Conservation (phyloP, 345 rosid species). For the Hevea brasiliensis region DNA sequence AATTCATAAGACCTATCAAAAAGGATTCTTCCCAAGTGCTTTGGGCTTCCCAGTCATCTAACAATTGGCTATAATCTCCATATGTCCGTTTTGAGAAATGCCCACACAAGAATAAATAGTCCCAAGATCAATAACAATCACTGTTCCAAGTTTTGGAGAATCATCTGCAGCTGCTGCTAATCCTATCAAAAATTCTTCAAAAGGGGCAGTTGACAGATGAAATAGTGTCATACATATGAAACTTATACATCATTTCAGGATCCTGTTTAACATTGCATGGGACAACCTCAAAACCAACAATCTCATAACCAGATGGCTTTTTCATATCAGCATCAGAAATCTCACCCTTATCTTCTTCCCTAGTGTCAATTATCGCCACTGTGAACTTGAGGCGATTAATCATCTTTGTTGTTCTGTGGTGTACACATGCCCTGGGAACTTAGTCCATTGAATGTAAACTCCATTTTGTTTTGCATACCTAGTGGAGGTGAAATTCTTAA, state of each 20-base stretch:
- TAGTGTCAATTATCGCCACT: slow-evolving; percentile 75
- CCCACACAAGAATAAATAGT: too few species aligned
- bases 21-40: too few species aligned
- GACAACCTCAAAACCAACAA: slow-evolving; percentile 78
- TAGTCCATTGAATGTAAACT: slow-evolving; percentile 81
- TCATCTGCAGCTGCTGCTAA: too few species aligned
- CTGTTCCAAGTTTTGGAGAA: too few species aligned
- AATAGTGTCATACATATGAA: slow-evolving; percentile 57
- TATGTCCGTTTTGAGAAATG: too few species aligned
- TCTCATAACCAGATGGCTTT: slow-evolving; percentile 69
- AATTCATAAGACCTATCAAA: too few species aligned
- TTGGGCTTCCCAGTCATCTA: too few species aligned
- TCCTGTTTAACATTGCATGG: slow-evolving; percentile 76
- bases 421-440: slow-evolving; percentile 78
- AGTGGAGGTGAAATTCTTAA: slow-evolving; percentile 80
- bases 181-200: too few species aligned
- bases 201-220: slow-evolving; percentile 58
- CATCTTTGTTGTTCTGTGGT: slow-evolving; percentile 64
- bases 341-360: slow-evolving; percentile 80
- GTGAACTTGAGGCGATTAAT: slow-evolving; percentile 76
- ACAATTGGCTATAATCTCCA: too few species aligned
- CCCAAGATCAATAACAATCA: too few species aligned
- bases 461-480: slow-evolving; percentile 69
- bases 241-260: slow-evolving; percentile 57
- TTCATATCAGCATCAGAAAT: slow-evolving; percentile 68